Evolutionary conservation across 2,329 filamentous ascomycete genomes (phyloP).

Genomic region (Sporothrix phasma): DNA sequence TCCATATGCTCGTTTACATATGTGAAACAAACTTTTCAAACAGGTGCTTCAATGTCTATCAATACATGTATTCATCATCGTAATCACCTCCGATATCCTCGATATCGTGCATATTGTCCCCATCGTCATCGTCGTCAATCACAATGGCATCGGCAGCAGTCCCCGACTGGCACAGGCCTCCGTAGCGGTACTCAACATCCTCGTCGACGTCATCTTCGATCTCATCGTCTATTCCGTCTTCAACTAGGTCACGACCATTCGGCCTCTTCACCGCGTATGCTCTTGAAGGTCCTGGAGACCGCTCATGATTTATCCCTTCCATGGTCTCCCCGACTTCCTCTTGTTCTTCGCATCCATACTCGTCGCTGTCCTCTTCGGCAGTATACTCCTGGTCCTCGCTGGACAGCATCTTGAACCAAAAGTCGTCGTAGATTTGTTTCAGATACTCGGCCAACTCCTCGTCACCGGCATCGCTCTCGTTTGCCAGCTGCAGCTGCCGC

Average conservation of each 20-base stretch:
- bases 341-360: not conserved
- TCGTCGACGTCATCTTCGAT: not conserved
- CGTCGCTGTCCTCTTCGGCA: not conserved
- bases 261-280: not conserved
- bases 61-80: not conserved
- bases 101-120: not conserved
- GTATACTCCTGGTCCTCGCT: slow-evolving; percentile 37
- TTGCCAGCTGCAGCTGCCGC: slow-evolving; percentile 40
- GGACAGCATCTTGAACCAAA: slow-evolving; percentile 56
- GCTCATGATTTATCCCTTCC: too few species aligned
- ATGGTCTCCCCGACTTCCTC: not conserved
- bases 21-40: not conserved
- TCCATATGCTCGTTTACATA: not conserved
- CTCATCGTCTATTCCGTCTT: not conserved
- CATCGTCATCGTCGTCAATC: not conserved
- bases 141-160: not conserved
- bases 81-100: not conserved
- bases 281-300: too few species aligned
- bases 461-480: slow-evolving; percentile 54
- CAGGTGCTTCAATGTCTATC: not conserved
- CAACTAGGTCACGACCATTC: not conserved
- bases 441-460: slow-evolving; percentile 55
- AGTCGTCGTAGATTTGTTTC: slow-evolving; percentile 60
- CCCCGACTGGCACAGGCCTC: not conserved
- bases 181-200: not conserved